Evolutionary conservation across 306 rosid species (phyloP), one percentile per base, ranked within the genome.

Genomic region (Canavalia ensiformis): DNA sequence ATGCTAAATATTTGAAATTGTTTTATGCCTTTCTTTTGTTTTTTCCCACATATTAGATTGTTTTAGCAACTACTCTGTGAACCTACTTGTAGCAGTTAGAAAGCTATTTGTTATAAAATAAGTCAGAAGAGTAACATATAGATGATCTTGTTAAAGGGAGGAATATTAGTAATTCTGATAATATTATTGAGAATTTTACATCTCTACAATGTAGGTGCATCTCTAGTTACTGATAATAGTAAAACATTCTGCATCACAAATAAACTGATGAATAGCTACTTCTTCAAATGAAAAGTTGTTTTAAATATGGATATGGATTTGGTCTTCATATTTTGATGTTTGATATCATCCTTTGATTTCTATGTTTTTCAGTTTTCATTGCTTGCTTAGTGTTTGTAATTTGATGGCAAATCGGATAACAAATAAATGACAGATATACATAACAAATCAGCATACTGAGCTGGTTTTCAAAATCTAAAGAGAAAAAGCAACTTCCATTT

Each of bases 281-380:
- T 13, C 71, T 37, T 65, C 7, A 41, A 65, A 41, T 65, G 71
- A 65, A 65, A 41, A 39, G 33, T 30, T 59, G 46, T 39, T 28
- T 5, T 47, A 30, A 29, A 50, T 31, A 31, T 69, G 30, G 59
- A 50, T 33, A 50, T 69, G 45, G 59, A 50, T 33, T 50, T 34
- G 49, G 6, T 65, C 13, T 62, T 12, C 11, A 34, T 62, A 62
- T 25, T 62, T 62, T 34, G 56, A 49, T 70, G 25, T 18, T 18
- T 18, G 25, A 18, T 18, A 49, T 70, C 29, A 49, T 30, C 58
- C 74, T 69, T 70, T 49, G 54, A 79, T 69, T 68, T 78, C 58
- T 55, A 56, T 6, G 47, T 34, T 70, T 71, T 69, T 3, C n/a
- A 49, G 25, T 18, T 18, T 18, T 18, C 25, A 18, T 18, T 18